Base-by-base conservation (phyloP, 495 filamentous ascomycete genomes). In the Thozetella sp. region DNA sequence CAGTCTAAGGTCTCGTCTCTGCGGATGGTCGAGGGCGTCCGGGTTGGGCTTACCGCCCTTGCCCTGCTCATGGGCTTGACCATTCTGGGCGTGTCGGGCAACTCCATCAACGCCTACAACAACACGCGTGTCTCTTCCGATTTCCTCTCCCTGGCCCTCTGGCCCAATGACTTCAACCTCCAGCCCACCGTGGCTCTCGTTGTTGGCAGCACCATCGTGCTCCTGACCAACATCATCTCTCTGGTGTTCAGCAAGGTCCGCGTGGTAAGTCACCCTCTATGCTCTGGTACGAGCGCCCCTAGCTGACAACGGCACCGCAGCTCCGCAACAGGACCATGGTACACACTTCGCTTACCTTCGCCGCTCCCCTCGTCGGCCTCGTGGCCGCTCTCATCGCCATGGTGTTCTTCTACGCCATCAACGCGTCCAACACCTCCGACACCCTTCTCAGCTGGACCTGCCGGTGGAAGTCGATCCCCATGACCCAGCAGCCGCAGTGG, bases 401-500 rank as follows among this genome's bases (percentile, higher is more conserved):
- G 55, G 66, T 74, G 52, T 80, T 84, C 70, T 84, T 79, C 71
- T 86, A 86, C 61, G 72, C 70, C 51, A 76, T 81, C 71, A 82
- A 84, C 59, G 63, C 76, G 23, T 83, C 81, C 1, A 64, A 64
- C 43, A 71, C 66, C 4, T 67, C 71, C 55, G 76, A 78, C 63
- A 80, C 80, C 40, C 65, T 84, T 25, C 63, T 83, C 64, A 81
- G 77, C 67, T 86, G 83, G 83, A 78, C 74, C 24, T 86, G 83
- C 69, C 80, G 79, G 53, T 86, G 82, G 82, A 63, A 63, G 3
- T 59, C 66, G 40, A 62, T 82, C 25, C 63, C 64, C 59, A 84
- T 84, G 82, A 53, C 52, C 20, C 50, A 68, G 37, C 61, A 71
- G 63, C 83, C 83, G 46, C 70, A 79, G 61, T 86, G 78, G 69